Conservation (phyloP, 805 yeast species). For the Priceomyces carsonii region DNA sequence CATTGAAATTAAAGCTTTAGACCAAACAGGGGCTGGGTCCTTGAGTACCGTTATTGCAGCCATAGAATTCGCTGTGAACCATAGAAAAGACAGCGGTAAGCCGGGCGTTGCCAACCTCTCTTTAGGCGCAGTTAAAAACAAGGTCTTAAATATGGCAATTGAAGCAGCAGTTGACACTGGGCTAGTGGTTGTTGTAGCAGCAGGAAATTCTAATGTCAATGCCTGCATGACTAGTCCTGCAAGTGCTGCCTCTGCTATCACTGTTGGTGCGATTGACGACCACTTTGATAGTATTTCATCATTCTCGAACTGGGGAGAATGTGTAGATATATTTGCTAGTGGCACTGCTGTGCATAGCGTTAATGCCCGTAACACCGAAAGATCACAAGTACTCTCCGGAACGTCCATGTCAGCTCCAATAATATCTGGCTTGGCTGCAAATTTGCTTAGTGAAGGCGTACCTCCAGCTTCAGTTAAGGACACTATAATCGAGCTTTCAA, state of each 20-base stretch:
- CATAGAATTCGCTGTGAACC: conserved; percentile 66
- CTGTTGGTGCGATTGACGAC: conserved; percentile 91
- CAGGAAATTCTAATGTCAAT: conserved; percentile 77
- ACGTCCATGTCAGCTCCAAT: conserved; percentile 83
- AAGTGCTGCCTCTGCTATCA: conserved; percentile 65
- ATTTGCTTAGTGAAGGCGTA: conserved; percentile 54
- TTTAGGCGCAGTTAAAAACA: conserved; percentile 70
- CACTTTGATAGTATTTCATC: conserved; percentile 64
- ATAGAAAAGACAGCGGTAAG: conserved; percentile 34
- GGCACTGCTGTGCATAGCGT: conserved; percentile 71
- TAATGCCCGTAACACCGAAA: conserved; percentile 27
- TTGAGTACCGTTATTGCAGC: conserved; percentile 66
- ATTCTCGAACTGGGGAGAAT: conserved; percentile 92
- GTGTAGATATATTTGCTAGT: conserved; percentile 84
- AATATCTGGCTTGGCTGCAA: conserved; percentile 65
- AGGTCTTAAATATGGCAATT: conserved; percentile 71
- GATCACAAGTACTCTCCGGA: conserved; percentile 54
- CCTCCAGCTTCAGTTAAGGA: conserved; percentile 40
- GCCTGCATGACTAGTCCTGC: conserved; percentile 91
- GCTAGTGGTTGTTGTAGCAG: conserved; percentile 73
- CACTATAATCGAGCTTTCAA: conserved; percentile 45
- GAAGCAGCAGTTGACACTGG: conserved; percentile 76
- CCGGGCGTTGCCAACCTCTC: conserved; percentile 76
- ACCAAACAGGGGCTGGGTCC: conserved; percentile 67
- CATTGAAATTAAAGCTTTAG: conserved; percentile 75